A percentile compares a stretch with the other conserved stretches of the same genome.
Conservation (phyloP, 1,284 basidiomycete genomes). For the Filobasidium uniguttulatum region DNA sequence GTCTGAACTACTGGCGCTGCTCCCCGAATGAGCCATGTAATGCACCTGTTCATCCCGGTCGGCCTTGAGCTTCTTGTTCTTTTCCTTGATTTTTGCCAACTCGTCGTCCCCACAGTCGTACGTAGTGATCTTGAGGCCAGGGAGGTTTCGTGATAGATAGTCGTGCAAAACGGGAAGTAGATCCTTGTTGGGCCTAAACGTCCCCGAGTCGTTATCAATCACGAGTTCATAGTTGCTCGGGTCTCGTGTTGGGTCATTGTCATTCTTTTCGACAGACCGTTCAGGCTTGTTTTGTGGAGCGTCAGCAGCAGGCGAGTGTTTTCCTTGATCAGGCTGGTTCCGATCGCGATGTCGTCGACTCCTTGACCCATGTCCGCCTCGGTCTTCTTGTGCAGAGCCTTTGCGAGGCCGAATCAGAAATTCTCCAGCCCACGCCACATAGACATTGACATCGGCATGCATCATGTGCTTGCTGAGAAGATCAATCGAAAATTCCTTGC, state of each 20-base stretch:
- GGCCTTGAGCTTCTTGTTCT: constrained; percentile 18
- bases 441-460: constrained; percentile 41
- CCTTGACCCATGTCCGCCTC: constrained; percentile 26
- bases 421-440: constrained; percentile 37
- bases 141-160: constrained; percentile 51
- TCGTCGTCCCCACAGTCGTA: constrained; percentile 48
- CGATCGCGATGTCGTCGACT: too few species aligned
- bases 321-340: neutral
- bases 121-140: constrained; percentile 47
- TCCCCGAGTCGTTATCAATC: constrained; percentile 44
- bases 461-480: constrained; percentile 44
- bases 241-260: constrained; percentile 21
- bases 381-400: constrained; percentile 21
- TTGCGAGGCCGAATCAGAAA: constrained; percentile 33
- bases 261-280: too few species aligned
- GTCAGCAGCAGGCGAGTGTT: constrained; percentile 21
- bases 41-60: constrained; percentile 24
- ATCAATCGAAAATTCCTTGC: constrained; percentile 42
- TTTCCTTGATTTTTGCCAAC: constrained; percentile 28
- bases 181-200: constrained; percentile 40
- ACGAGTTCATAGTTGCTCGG: constrained; percentile 40
- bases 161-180: constrained; percentile 37
- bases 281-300: constrained; percentile 22
- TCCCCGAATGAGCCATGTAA: constrained; percentile 19
- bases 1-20: constrained; percentile 18